Evolutionary conservation across 1,284 basidiomycete species (phyloP), one percentile per base, ranked within the genome.

Genomic region (Cryptococcus sp.): DNA sequence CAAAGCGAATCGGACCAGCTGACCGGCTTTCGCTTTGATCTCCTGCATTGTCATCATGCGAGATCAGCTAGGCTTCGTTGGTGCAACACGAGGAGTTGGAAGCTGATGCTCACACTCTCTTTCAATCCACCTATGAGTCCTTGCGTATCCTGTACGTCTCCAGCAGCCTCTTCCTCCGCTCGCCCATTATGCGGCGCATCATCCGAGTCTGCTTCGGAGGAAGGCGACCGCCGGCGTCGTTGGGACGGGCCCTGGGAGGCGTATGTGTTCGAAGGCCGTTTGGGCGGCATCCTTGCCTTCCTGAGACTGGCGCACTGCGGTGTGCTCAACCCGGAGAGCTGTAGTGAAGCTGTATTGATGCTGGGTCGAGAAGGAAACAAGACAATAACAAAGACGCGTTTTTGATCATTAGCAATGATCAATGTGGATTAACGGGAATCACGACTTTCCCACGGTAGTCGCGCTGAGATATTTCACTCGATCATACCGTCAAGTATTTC

Each of bases 1-100:
- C 23, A 79, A 57, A 0, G 76, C 74, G 19, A 73, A 60, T 41
- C 75, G 64, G 25, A 75, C 73, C 8, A 78, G 44, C 47, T 74
- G 62, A 1, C 66, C 65, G 1, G 73, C 74, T 27, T 62, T 62
- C 7, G 54, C 53, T 27, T 66, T 52, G 47, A 73, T 62, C 8
- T 72, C 70, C 76, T 77, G 54, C 4, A 22, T 27, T 20, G 22
- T 38, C 38, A 41, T 38, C 5, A 20, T 27, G 10, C 25, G 22
- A 20, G 40, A 35, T 45, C 42, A 45, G 42, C 42, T 22, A 15
- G n/a, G n/a, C 3, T 45, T 4, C 42, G 7, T 20, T 13, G 41
- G 41, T 44, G 17, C 41, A 6, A 5, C 17, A 44, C 5, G 13
- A 44, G 41, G 23, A 8, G 6, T 6, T 16, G 16, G 23, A 15